Percentiles rank a stretch among this genome's conserved stretches.
These are phyloP conservation scores for Astrothelium macrocarpum DNA, from an alignment of 495 filamentous ascomycete genomes.

Conservation along the genomic window DNA sequence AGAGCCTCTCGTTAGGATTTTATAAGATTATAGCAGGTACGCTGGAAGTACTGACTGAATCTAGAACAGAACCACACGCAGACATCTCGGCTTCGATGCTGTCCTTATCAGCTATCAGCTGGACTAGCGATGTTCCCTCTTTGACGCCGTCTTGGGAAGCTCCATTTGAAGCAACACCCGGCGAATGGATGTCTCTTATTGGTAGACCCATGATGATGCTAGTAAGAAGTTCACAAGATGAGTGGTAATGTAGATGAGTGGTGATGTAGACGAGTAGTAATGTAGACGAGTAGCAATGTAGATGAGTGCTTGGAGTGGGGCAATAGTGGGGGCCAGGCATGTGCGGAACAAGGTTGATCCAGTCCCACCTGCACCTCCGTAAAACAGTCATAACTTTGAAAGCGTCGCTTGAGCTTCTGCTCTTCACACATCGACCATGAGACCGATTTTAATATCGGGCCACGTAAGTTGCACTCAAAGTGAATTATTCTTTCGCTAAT, in stretches of 20 bases:
- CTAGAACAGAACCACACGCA: constrained; percentile 73
- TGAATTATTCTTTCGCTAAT: constrained; percentile 18
- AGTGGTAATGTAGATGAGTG: background rate
- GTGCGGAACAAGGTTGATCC: background rate
- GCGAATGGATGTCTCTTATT: constrained; percentile 29
- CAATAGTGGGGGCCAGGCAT: background rate
- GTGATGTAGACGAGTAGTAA: too few relatives aligned
- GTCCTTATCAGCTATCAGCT: constrained; percentile 66
- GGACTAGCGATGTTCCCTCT: constrained; percentile 30
- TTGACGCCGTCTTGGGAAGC: constrained; percentile 25
- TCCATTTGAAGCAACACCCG: constrained; percentile 29
- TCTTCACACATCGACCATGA: constrained; percentile 45
- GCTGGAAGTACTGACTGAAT: constrained; percentile 54
- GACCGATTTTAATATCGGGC: constrained; percentile 88
- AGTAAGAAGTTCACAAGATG: background rate
- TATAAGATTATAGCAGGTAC: background rate
- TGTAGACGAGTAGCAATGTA: too few relatives aligned
- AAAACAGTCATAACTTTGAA: background rate
- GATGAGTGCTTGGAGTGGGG: background rate
- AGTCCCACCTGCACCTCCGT: background rate
- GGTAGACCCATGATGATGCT: background rate
- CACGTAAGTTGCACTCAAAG: constrained; percentile 50
- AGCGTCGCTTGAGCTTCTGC: background rate
- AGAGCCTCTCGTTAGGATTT: constrained; percentile 3
- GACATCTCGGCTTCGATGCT: constrained; percentile 74